These are phyloP conservation scores for Zhuliangozyma blackwelliae DNA, from an alignment of 1,139 yeast species.

Conservation along the genomic window DNA sequence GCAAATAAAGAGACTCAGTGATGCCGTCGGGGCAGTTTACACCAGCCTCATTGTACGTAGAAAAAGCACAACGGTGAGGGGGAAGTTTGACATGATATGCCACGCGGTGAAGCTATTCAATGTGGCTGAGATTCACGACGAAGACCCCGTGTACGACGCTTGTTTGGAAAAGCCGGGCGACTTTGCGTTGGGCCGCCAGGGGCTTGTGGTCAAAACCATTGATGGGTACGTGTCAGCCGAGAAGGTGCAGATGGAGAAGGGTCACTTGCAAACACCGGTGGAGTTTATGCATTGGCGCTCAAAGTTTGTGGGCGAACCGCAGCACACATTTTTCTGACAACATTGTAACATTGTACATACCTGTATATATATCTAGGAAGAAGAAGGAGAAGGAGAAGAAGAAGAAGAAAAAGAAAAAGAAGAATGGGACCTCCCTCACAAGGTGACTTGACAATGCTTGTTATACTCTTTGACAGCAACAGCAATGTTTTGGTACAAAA, in stretches of 20 bases:
- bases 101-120: too few species aligned
- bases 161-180: conserved; percentile 32
- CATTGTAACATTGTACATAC: conserved; percentile 1
- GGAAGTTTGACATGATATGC: too few species aligned
- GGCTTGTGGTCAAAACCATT: conserved; percentile 36
- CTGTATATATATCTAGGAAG: conserved; percentile 1
- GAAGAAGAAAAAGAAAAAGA: too few species aligned
- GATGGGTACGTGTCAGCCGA: conserved; percentile 38
- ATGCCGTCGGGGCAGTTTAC: conserved; percentile 58
- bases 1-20: conserved; percentile 39
- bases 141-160: too few species aligned
- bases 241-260: conserved; percentile 52
- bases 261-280: conserved; percentile 39
- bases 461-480: conserved; percentile 80
- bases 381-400: too few species aligned
- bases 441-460: conserved; percentile 47
- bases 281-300: conserved; percentile 7
- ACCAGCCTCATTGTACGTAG: conserved; percentile 16
- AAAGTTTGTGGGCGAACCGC: conserved; percentile 10
- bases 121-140: too few species aligned
- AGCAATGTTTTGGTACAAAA: conserved; percentile 69
- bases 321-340: conserved; percentile 8
- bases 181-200: conserved; percentile 25
- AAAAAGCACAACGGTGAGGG: too few species aligned
- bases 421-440: conserved; percentile 13